Base-by-base conservation (phyloP, 768 basidiomycete species). In the Leccinum rimulosum region DNA sequence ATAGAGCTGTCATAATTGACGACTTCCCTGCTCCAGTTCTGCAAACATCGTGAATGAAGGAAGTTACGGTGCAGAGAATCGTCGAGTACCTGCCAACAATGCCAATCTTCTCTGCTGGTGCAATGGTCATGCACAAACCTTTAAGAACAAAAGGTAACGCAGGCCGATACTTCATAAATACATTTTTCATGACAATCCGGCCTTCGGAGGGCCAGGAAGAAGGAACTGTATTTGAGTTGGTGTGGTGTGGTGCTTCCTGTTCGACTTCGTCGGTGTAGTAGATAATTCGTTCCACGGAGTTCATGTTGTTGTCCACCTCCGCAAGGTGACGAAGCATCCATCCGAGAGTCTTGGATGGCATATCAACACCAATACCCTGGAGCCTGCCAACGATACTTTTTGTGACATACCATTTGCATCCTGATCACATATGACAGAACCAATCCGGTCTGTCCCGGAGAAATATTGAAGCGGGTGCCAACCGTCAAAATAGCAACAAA, bases 291-390 rank as follows among this genome's bases (percentile, higher is more conserved):
- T 92, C 90, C 8, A 91, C 89, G n/a, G 86, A 84, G 70, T 93
- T 93, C 91, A 95, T 94, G 72, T 95, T 83, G 72, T 97, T 96
- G 73, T 96, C 93, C 11, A 95, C 87, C 70, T 95, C 93, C 3
- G 89, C 86, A 40, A 79, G 80, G 72, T 91, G 89, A 9, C 88
- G 84, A 45, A 89, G 83, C 72, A 91, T 80, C 85, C 84, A 91
- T 22, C 84, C 84, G 64, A 92, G 89, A 0, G 79, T 63, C 84
- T 87, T 25, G 31, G 36, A 33, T 38, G 45, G n/a, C 1, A 31
- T 4, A 38, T 66, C 10, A 67, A 58, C 36, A 53, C 10, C 10
- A 67, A 58, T 43, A 53, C 10, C n/a, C 6, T 8, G 4, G 15
- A 28, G 6, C 48, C 40, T 40, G 3, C 36, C 17, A 15, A 51